A percentile compares a stretch with the other conserved stretches of the same genome.
Conservation (phyloP, 139 green algal species). For the Coelastrella sp. region DNA sequence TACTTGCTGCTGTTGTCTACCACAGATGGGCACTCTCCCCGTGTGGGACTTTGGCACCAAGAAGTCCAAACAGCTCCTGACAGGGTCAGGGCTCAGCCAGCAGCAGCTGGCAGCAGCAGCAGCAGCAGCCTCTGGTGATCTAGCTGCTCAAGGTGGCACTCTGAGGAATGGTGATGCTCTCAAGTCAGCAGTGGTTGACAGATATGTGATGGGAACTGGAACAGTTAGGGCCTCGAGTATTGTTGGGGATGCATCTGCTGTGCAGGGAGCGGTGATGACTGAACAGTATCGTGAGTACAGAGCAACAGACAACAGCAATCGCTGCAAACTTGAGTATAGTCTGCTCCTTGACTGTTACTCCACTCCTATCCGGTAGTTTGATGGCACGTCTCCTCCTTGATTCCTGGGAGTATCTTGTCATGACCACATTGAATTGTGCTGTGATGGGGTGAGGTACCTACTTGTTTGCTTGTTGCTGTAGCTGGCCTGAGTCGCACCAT, state of each 20-base stretch:
- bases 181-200: constrained; percentile 24
- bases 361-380: too few species aligned
- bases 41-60: constrained; percentile 65
- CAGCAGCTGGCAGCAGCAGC: constrained; percentile 34
- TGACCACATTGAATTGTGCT: not conserved
- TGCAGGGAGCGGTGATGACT: not conserved
- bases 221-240: not conserved
- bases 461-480: too few species aligned
- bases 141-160: not conserved
- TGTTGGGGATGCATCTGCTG: not conserved
- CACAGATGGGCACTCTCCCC: constrained; percentile 49
- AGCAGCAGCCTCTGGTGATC: constrained; percentile 1
- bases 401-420: too few species aligned
- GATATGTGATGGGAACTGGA: constrained; percentile 20
- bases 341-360: too few species aligned
- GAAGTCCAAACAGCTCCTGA: constrained; percentile 42
- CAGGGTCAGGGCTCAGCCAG: not conserved
- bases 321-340: too few species aligned
- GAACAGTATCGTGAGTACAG: not conserved
- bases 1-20: not conserved
- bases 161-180: constrained; percentile 34
- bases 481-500: not conserved
- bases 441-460: too few species aligned
- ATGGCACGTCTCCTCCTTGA: too few species aligned
- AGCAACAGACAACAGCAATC: too few species aligned